phyloP scores from a whole-genome alignment of 2,329 filamentous ascomycete species.

The Calonectria crousiana region DNA sequence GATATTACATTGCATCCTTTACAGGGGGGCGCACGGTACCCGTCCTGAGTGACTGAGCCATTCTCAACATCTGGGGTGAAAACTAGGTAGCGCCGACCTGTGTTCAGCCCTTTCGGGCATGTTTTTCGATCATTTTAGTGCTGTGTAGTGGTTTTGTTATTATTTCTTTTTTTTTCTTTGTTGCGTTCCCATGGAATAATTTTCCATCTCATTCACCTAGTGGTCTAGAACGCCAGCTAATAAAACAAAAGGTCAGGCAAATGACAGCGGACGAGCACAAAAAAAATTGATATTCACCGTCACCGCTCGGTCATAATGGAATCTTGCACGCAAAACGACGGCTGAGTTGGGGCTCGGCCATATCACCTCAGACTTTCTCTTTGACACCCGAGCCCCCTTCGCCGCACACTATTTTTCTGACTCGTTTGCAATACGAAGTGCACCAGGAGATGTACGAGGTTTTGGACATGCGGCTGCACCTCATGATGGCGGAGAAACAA shows the following conservation, averaged over 20 bases:
- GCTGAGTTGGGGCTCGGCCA: neutral
- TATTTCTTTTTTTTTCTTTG: slow-evolving; percentile 17
- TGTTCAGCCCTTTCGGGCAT: neutral
- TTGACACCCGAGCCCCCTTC: neutral
- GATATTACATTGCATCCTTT: slow-evolving; percentile 2
- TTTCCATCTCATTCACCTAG: neutral
- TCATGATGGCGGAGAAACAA: slow-evolving; percentile 26
- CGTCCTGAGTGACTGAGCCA: neutral
- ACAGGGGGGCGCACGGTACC: neutral
- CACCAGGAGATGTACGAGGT: slow-evolving; percentile 20
- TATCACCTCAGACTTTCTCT: neutral
- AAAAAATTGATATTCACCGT: neutral
- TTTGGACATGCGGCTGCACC: slow-evolving; percentile 22
- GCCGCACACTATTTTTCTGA: slow-evolving; percentile 5
- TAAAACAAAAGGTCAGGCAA: neutral
- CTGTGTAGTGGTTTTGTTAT: slow-evolving; percentile 1
- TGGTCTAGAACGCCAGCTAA: neutral
- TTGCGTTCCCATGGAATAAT: neutral
- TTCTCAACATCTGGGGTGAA: neutral
- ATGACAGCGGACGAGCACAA: neutral
- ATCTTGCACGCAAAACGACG: neutral
- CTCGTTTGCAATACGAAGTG: slow-evolving; percentile 22
- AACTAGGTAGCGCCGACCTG: neutral
- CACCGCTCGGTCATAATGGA: neutral
- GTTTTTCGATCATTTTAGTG: neutral